These are phyloP conservation scores for Coffea canephora DNA, from an alignment of 257 asterid genomes.

Conservation along the genomic window DNA sequence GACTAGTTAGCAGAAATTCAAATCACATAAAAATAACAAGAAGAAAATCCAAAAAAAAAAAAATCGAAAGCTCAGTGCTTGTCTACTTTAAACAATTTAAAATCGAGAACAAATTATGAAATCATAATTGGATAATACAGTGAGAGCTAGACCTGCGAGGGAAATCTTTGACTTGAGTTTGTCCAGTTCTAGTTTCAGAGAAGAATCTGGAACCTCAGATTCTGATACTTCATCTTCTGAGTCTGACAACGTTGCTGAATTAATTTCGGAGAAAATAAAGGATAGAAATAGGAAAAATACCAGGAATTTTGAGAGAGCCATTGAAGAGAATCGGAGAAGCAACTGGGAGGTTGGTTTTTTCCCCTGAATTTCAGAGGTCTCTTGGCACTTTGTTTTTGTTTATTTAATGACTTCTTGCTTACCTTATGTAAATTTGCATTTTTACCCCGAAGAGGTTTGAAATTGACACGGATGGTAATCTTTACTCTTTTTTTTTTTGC, in stretches of 20 bases:
- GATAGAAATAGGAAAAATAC: conserved; percentile 18
- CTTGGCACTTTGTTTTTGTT: not conserved
- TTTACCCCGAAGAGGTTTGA: too few relatives aligned
- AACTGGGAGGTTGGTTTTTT: not conserved
- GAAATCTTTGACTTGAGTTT: conserved; percentile 44
- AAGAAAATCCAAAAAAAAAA: too few relatives aligned
- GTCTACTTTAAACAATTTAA: too few relatives aligned
- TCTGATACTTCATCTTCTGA: conserved; percentile 6
- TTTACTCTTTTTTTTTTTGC: too few relatives aligned
- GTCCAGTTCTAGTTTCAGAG: conserved; percentile 27
- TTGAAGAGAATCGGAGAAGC: not conserved
- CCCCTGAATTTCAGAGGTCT: not conserved
- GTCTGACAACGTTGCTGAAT: conserved; percentile 10
- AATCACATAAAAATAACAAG: not conserved
- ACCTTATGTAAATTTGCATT: not conserved
- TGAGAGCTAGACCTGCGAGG: conserved; percentile 24
- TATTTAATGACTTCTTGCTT: too few relatives aligned
- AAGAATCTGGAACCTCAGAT: conserved; percentile 24
- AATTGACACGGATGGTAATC: too few relatives aligned
- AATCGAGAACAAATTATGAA: not conserved
- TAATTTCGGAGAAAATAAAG: conserved; percentile 11
- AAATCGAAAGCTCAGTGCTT: too few relatives aligned
- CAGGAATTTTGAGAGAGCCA: conserved; percentile 28
- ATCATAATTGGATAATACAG: not conserved
- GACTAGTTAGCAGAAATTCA: not conserved